phyloP scores from a whole-genome alignment of 768 basidiomycete genomes.

The Tubosaeta sp. region DNA sequence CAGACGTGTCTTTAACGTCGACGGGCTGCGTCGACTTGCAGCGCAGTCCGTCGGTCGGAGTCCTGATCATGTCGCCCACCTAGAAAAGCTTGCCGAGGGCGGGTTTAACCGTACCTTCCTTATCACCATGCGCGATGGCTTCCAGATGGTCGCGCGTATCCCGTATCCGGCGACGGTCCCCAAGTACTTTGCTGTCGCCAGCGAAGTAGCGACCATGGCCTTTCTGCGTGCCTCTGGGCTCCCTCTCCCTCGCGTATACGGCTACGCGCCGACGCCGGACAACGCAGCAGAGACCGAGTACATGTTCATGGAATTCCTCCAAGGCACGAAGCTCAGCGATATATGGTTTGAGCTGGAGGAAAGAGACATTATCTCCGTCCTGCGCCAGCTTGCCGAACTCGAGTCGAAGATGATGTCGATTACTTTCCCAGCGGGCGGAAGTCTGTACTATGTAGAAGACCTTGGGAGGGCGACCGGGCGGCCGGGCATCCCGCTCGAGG shows the following conservation, averaged over 20 bases:
- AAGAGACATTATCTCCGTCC: not conserved
- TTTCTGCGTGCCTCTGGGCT: conserved; percentile 2
- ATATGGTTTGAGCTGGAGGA: not conserved
- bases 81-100: not conserved
- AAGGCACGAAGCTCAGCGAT: not conserved
- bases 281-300: conserved; percentile 1
- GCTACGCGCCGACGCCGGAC: not conserved
- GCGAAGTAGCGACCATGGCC: conserved; percentile 4
- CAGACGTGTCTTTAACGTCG: not conserved
- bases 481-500: not conserved
- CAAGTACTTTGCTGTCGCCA: conserved; percentile 2
- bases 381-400: not conserved
- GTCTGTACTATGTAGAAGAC: not conserved
- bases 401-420: conserved; percentile 6
- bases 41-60: not conserved
- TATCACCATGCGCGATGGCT: conserved; percentile 23
- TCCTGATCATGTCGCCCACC: not conserved
- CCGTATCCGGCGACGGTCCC: not conserved
- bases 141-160: conserved; percentile 12
- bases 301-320: not conserved
- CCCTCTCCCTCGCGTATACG: not conserved
- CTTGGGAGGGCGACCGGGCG: not conserved
- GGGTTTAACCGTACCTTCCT: conserved; percentile 16
- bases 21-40: not conserved
- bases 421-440: conserved; percentile 1